Evolutionary conservation across 257 asterid genomes (phyloP).

Genomic region (Jaltomata sinuosa): DNA sequence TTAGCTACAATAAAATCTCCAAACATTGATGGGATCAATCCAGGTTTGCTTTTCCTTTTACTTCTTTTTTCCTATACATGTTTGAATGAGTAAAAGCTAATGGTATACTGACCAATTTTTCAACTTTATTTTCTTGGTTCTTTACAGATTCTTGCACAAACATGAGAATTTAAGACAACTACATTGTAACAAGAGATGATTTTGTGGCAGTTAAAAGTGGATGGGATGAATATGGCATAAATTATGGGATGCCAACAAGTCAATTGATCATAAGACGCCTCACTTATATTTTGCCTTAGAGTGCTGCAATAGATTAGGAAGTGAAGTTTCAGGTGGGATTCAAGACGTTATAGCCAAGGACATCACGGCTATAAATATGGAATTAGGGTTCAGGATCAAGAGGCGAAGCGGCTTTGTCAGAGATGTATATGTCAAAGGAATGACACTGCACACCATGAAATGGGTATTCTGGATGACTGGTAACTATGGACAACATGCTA

Average conservation of each 20-base stretch:
- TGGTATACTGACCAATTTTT: not conserved
- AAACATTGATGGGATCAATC: constrained; percentile 65
- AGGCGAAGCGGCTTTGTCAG: constrained; percentile 14
- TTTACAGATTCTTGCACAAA: constrained; percentile 10
- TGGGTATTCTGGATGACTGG: constrained; percentile 15
- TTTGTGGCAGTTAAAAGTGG: constrained; percentile 16
- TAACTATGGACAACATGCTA: constrained; percentile 9
- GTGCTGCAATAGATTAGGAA: constrained; percentile 15
- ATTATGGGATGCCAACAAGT: constrained; percentile 7
- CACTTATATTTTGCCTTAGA: constrained; percentile 6
- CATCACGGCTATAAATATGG: constrained; percentile 8
- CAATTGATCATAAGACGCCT: constrained; percentile 8
- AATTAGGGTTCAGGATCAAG: constrained; percentile 14
- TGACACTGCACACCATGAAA: constrained; percentile 7
- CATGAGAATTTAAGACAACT: constrained; percentile 1
- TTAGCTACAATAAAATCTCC: constrained; percentile 60
- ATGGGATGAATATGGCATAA: constrained; percentile 14
- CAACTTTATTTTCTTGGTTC: not conserved
- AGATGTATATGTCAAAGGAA: constrained; percentile 8
- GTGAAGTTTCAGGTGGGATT: constrained; percentile 16
- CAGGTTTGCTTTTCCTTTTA: constrained; percentile 28
- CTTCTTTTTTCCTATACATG: not conserved
- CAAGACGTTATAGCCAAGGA: constrained; percentile 6
- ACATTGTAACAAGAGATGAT: constrained; percentile 16
- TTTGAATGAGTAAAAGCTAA: not conserved